Conservation (phyloP, 192 early-diverging fungal genomes). For the Backusella westeae region DNA sequence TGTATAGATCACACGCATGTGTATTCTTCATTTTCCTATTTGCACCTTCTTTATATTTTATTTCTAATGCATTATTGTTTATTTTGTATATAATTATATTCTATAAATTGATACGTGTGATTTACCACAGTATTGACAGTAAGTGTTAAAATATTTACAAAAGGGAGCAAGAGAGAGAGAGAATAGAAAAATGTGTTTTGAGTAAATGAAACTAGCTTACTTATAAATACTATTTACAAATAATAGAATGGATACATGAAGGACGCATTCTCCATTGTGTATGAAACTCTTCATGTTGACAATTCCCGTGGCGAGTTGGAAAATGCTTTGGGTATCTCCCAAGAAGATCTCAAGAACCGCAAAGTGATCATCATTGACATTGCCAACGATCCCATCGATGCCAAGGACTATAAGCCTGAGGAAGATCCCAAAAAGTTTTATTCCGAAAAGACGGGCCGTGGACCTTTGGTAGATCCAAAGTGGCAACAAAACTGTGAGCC, state of each 20-base stretch:
- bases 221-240: not conserved
- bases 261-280: constrained; percentile 65
- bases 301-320: constrained; percentile 66
- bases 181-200: not conserved
- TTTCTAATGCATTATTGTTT: not conserved
- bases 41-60: not conserved
- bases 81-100: not conserved
- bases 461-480: constrained; percentile 51
- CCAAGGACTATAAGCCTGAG: constrained; percentile 51
- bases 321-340: constrained; percentile 49
- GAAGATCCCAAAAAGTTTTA: constrained; percentile 67
- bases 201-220: not conserved
- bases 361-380: constrained; percentile 64
- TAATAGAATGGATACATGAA: constrained; percentile 66
- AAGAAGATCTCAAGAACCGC: constrained; percentile 54
- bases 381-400: constrained; percentile 57
- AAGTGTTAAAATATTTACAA: not conserved
- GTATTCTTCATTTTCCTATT: not conserved
- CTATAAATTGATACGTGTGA: not conserved
- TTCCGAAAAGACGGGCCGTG: constrained; percentile 66
- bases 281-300: constrained; percentile 69
- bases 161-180: not conserved
- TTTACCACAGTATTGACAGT: constrained; percentile 17
- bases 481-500: constrained; percentile 67
- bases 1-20: not conserved